Conservation (phyloP, 2,329 filamentous ascomycete genomes). For the Camillea tinctor region DNA sequence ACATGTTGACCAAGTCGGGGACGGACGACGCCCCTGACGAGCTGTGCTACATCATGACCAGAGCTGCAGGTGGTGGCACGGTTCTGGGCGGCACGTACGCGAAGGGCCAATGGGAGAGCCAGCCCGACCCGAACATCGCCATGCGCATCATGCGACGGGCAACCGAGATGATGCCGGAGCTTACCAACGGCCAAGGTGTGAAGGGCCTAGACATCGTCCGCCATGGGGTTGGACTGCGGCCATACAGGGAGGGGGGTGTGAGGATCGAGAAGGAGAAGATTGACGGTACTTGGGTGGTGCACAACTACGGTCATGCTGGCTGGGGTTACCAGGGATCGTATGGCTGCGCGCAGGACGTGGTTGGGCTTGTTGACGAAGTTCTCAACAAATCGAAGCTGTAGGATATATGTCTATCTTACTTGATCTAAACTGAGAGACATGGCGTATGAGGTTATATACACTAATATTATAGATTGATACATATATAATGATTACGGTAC, state of each 20-base stretch:
- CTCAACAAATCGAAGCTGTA: conserved; percentile 27
- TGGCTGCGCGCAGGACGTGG: conserved; percentile 66
- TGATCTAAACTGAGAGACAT: too few species aligned
- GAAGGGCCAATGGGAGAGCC: conserved; percentile 74
- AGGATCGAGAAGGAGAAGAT: conserved; percentile 73
- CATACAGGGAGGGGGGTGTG: conserved; percentile 70
- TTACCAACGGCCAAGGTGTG: conserved; percentile 66
- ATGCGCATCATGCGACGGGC: conserved; percentile 80
- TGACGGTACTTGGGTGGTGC: conserved; percentile 65
- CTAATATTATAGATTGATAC: too few species aligned
- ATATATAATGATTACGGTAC: too few species aligned
- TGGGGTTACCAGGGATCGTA: conserved; percentile 73
- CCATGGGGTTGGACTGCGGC: conserved; percentile 80
- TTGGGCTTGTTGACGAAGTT: conserved; percentile 66
- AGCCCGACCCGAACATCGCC: conserved; percentile 77
- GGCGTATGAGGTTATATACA: too few species aligned
- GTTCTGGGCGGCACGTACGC: conserved; percentile 85
- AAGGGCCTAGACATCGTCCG: conserved; percentile 73
- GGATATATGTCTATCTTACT: neutral
- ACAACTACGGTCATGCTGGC: conserved; percentile 77
- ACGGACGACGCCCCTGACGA: conserved; percentile 74
- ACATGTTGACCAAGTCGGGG: conserved; percentile 70
- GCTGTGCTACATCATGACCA: conserved; percentile 76
- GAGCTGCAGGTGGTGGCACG: conserved; percentile 77
- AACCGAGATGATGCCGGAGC: conserved; percentile 61